Evolutionary conservation across 169 alveolate genomes (phyloP).

Genomic region (Plasmodium cynomolgi): DNA sequence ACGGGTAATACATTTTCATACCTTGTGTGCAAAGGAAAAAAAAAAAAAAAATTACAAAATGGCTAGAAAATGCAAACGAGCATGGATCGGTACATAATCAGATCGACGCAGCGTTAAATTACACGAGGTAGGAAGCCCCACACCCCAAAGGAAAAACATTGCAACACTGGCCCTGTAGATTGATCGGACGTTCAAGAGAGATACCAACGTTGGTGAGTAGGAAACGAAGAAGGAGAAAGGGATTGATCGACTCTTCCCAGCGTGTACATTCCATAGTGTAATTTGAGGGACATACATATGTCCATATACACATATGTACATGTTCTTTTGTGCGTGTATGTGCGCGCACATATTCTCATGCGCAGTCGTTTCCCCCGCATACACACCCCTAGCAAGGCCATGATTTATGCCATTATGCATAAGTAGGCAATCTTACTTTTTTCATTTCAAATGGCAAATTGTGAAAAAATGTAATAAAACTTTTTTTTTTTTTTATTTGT

Average conservation of each 20-base stretch:
- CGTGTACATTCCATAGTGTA: neutral
- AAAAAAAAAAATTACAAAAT: neutral
- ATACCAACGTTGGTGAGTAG: neutral
- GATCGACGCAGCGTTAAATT: neutral
- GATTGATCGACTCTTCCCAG: neutral
- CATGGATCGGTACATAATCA: neutral
- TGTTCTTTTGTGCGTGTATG: neutral
- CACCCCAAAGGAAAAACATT: neutral
- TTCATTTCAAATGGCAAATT: neutral
- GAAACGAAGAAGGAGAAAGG: neutral
- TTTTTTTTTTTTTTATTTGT: neutral
- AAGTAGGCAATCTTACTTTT: neutral
- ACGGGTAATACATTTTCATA: neutral
- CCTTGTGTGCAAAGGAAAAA: neutral
- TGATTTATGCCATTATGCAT: neutral
- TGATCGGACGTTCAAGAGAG: neutral
- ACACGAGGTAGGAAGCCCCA: neutral
- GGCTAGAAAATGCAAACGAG: neutral
- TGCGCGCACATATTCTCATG: neutral
- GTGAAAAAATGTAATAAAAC: neutral
- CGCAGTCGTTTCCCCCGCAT: neutral
- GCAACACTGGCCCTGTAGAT: neutral
- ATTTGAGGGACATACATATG: neutral
- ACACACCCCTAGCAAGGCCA: neutral
- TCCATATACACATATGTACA: neutral